phyloP scores from a whole-genome alignment of 108 stramenopile genomes.

The Stephanodiscus minutulus region DNA sequence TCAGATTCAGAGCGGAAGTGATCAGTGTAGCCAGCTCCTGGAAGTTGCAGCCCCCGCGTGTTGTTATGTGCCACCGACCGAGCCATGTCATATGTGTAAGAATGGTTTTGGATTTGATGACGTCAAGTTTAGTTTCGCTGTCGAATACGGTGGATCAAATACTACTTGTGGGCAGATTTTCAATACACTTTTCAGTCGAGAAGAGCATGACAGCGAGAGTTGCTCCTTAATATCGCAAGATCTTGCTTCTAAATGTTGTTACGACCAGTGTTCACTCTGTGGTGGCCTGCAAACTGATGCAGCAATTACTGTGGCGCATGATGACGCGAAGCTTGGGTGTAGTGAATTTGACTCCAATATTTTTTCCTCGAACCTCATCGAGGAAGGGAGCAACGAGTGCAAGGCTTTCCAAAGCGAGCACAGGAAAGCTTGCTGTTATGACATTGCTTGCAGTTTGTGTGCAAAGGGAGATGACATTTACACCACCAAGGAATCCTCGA shows the following conservation, averaged over 20 bases:
- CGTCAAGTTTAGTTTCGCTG: conserved; percentile 27
- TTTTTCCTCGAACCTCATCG: conserved; percentile 38
- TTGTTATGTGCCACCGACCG: conserved; percentile 46
- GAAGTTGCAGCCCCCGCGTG: conserved; percentile 48
- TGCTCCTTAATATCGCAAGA: conserved; percentile 40
- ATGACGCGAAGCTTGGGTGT: conserved; percentile 39
- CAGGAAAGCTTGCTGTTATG: conserved; percentile 45
- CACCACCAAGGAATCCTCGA: conserved; percentile 31
- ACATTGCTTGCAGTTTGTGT: conserved; percentile 46
- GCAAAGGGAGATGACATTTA: conserved; percentile 31
- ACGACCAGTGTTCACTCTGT: conserved; percentile 45
- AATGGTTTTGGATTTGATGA: conserved; percentile 24
- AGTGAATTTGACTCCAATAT: conserved; percentile 50
- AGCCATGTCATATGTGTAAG: conserved; percentile 48
- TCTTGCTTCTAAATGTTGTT: conserved; percentile 40
- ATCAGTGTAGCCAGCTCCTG: conserved; percentile 41
- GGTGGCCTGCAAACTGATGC: conserved; percentile 35
- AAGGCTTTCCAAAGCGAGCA: conserved; percentile 34
- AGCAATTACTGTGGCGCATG: conserved; percentile 33
- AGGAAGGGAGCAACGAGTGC: conserved; percentile 41
- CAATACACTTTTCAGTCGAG: conserved; percentile 46
- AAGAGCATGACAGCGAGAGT: conserved; percentile 41
- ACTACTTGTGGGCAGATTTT: conserved; percentile 48
- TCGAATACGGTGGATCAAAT: conserved; percentile 40
- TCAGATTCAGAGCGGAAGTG: conserved; percentile 33